phyloP scores from a whole-genome alignment of 73 alveolate genomes.

The Paramecium bursaria region DNA sequence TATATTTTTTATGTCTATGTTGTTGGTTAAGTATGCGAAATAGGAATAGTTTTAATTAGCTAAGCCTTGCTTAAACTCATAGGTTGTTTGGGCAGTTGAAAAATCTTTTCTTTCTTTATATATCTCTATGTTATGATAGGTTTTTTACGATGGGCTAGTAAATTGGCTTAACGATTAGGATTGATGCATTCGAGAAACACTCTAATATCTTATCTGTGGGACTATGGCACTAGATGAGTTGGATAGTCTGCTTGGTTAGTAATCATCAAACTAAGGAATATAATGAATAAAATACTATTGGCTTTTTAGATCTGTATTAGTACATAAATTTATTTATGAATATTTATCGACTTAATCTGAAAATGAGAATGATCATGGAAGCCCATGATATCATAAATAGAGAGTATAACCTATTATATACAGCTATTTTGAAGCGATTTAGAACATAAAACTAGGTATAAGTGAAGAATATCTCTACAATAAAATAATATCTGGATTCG shows the following conservation, averaged over 20 bases:
- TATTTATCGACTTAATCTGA: slow-evolving; percentile 33
- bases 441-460: not conserved
- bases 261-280: slow-evolving; percentile 55
- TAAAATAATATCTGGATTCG: slow-evolving; percentile 24
- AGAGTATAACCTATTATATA: slow-evolving; percentile 2
- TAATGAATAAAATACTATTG: slow-evolving; percentile 33
- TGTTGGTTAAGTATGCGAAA: not conserved
- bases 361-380: slow-evolving; percentile 44
- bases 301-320: slow-evolving; percentile 4
- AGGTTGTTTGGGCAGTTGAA: slow-evolving; percentile 1
- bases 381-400: slow-evolving; percentile 35
- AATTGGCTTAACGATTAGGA: not conserved
- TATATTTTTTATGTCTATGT: not conserved
- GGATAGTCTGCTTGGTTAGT: slow-evolving; percentile 12
- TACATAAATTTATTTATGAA: slow-evolving; percentile 38
- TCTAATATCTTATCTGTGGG: slow-evolving; percentile 12
- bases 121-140: not conserved
- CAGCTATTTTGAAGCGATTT: slow-evolving; percentile 15
- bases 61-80: not conserved
- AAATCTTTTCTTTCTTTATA: slow-evolving; percentile 31
- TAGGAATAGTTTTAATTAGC: not conserved
- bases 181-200: slow-evolving; percentile 23
- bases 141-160: not conserved
- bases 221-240: not conserved
- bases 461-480: slow-evolving; percentile 19